Conservation (phyloP, 345 rosid genomes). For the Schrenkiella parvula region DNA sequence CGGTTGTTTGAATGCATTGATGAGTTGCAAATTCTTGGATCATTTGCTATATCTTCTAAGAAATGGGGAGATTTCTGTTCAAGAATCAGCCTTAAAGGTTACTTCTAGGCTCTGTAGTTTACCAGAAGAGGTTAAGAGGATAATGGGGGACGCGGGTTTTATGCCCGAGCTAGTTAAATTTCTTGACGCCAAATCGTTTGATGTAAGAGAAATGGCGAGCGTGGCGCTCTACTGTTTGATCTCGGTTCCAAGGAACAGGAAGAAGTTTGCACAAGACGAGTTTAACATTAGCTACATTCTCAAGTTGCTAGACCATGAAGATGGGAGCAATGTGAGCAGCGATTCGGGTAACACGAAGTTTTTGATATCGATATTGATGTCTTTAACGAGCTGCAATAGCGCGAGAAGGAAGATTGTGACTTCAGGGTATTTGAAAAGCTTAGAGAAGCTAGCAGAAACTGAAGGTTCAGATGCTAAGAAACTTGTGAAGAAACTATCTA, state of each 20-base stretch:
- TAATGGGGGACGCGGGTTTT: slow-evolving; percentile 78
- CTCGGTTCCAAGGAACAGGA: slow-evolving; percentile 59
- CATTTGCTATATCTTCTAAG: slow-evolving; percentile 50
- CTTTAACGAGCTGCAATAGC: slow-evolving; percentile 62
- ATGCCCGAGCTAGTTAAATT: slow-evolving; percentile 72
- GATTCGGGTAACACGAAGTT: slow-evolving; percentile 53
- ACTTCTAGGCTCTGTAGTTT: slow-evolving; percentile 53
- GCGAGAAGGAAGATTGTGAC: slow-evolving; percentile 73
- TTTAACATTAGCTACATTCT: slow-evolving; percentile 54
- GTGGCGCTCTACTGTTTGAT: slow-evolving; percentile 56
- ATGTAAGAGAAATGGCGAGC: slow-evolving; percentile 75
- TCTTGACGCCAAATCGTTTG: slow-evolving; percentile 71
- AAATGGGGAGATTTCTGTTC: slow-evolving; percentile 65
- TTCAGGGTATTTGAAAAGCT: slow-evolving; percentile 74
- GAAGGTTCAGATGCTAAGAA: slow-evolving; percentile 80
- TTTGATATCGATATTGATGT: slow-evolving; percentile 62
- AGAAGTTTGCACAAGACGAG: slow-evolving; percentile 69
- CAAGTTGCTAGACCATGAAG: slow-evolving; percentile 59
- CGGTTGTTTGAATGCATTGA: slow-evolving; percentile 38
- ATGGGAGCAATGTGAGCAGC: slow-evolving; percentile 27
- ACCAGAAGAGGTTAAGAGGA: slow-evolving; percentile 61
- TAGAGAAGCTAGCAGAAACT: slow-evolving; percentile 82
- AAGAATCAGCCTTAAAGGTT: slow-evolving; percentile 71
- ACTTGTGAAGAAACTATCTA: slow-evolving; percentile 73
- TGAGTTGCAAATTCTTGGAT: slow-evolving; percentile 54